These are phyloP conservation scores for Kandelia obovata DNA, from an alignment of 345 rosid genomes.

Conservation along the genomic window DNA sequence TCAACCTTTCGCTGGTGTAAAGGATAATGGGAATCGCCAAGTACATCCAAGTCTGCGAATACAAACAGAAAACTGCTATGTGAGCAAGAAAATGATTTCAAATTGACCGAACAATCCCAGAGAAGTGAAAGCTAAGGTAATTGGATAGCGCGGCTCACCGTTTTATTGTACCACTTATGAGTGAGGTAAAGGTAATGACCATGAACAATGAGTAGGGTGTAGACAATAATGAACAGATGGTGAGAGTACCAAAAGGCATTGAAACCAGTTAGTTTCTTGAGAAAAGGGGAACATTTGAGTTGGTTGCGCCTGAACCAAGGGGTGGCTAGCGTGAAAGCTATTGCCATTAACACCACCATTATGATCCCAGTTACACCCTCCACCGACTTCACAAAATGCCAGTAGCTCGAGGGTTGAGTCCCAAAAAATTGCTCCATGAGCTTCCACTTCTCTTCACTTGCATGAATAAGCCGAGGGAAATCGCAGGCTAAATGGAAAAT, in stretches of 20 bases:
- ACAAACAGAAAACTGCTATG: not conserved
- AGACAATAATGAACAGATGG: conserved; percentile 71
- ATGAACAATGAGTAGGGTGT: conserved; percentile 59
- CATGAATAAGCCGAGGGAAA: conserved; percentile 58
- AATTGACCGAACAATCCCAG: too few relatives aligned
- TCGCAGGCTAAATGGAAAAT: conserved; percentile 62
- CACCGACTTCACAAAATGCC: conserved; percentile 55
- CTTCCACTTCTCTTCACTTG: conserved; percentile 49
- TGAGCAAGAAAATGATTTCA: not conserved
- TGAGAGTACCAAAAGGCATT: conserved; percentile 91
- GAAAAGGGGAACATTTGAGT: conserved; percentile 40
- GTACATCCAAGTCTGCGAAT: conserved; percentile 76
- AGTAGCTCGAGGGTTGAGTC: conserved; percentile 54
- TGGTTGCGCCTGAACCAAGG: conserved; percentile 68
- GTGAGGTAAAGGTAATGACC: conserved; percentile 59
- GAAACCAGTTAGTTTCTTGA: conserved; percentile 72
- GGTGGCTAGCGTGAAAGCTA: conserved; percentile 69
- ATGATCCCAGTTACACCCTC: conserved; percentile 68
- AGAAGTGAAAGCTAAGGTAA: not conserved
- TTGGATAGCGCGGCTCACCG: conserved; percentile 33
- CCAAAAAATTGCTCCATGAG: conserved; percentile 57
- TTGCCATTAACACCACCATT: conserved; percentile 67
- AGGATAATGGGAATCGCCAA: conserved; percentile 54
- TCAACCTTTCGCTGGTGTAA: conserved; percentile 59
- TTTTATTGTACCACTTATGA: conserved; percentile 56